Conservation (phyloP, 805 yeast genomes). For the Metschnikowia baotianmanensis region DNA sequence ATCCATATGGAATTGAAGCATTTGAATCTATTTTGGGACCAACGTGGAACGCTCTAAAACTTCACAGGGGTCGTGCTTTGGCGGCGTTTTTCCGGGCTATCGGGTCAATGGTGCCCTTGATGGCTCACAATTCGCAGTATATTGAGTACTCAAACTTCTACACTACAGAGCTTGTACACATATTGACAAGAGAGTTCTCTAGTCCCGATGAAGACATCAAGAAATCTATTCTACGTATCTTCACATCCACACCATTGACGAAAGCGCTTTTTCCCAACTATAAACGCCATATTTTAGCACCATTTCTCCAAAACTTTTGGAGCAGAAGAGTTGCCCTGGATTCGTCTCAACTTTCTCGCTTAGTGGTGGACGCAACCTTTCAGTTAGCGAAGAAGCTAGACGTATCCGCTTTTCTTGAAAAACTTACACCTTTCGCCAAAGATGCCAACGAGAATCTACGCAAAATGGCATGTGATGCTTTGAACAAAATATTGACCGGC, state of each 20-base stretch:
- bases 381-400: conserved; percentile 69
- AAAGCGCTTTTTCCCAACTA: conserved; percentile 54
- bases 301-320: conserved; percentile 77
- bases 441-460: conserved; percentile 84
- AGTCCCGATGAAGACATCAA: conserved; percentile 90
- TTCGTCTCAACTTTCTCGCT: conserved; percentile 44
- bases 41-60: conserved; percentile 74
- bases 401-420: conserved; percentile 54
- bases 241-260: conserved; percentile 63
- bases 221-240: conserved; percentile 63
- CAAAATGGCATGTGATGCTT: conserved; percentile 72
- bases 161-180: conserved; percentile 66
- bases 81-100: conserved; percentile 76
- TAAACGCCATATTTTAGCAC: conserved; percentile 46
- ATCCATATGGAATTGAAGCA: conserved; percentile 88
- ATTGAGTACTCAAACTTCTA: conserved; percentile 77
- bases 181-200: conserved; percentile 67
- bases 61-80: conserved; percentile 73
- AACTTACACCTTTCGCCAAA: conserved; percentile 57
- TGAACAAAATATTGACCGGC: conserved; percentile 51
- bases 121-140: conserved; percentile 53
- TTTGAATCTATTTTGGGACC: conserved; percentile 75
- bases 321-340: conserved; percentile 76
- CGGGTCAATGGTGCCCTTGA: conserved; percentile 78
- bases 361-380: conserved; percentile 72